These are phyloP conservation scores for Talaromyces marneffei DNA, from an alignment of 2,329 filamentous ascomycete genomes.

Conservation along the genomic window DNA sequence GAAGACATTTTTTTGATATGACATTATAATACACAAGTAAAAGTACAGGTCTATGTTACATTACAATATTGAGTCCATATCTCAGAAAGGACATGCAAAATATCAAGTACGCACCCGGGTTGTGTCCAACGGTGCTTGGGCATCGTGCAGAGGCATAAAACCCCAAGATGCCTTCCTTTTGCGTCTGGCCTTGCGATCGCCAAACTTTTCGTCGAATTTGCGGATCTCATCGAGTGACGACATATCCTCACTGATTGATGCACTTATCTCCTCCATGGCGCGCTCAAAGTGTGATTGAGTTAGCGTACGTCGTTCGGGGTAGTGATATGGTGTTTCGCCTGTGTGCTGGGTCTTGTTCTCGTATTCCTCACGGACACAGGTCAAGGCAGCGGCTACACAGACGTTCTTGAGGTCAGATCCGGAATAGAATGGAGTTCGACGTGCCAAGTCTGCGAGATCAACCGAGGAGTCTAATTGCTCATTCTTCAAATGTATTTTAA, in stretches of 20 bases:
- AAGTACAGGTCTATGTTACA: conserved; percentile 8
- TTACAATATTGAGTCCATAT: not conserved
- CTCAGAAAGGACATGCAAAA: not conserved
- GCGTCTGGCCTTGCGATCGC: conserved; percentile 65
- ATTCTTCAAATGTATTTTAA: conserved; percentile 46
- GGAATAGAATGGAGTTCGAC: conserved; percentile 45
- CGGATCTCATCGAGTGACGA: conserved; percentile 74
- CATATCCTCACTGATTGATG: conserved; percentile 94
- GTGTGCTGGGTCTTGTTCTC: conserved; percentile 33
- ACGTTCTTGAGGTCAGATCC: conserved; percentile 51
- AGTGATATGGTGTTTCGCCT: conserved; percentile 47
- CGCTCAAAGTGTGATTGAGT: conserved; percentile 70
- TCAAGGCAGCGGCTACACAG: conserved; percentile 45
- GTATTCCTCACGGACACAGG: conserved; percentile 45
- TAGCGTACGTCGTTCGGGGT: conserved; percentile 65
- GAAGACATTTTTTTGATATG: not conserved
- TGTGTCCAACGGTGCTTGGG: conserved; percentile 29
- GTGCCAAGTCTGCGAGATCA: conserved; percentile 39
- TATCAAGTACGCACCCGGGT: conserved; percentile 38
- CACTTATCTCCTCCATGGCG: conserved; percentile 80
- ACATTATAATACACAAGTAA: conserved; percentile 2
- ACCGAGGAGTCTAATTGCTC: conserved; percentile 41
- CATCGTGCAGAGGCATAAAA: conserved; percentile 38
- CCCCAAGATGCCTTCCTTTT: conserved; percentile 53
- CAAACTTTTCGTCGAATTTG: conserved; percentile 94